phyloP scores from a whole-genome alignment of 352 stramenopile genomes.

The Phytophthora pluvialis region DNA sequence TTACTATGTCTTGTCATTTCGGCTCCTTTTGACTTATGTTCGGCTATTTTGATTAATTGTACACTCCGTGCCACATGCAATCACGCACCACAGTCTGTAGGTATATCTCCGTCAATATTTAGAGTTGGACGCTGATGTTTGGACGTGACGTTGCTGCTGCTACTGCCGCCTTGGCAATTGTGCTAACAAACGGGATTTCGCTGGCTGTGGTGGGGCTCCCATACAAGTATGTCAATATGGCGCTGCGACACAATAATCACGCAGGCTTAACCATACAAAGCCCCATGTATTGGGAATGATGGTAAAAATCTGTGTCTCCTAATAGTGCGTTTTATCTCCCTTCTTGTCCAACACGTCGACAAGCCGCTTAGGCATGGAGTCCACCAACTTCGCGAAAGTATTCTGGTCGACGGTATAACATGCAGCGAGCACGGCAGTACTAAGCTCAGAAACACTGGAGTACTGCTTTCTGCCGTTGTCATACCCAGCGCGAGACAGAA shows the following conservation, averaged over 20 bases:
- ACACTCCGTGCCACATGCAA: background rate
- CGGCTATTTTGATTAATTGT: too few relatives aligned
- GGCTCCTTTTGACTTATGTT: too few relatives aligned
- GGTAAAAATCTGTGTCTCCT: background rate
- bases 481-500: background rate
- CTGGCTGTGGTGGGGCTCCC: background rate
- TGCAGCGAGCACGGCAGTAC: background rate
- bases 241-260: constrained; percentile 5
- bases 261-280: background rate
- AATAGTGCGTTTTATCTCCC: constrained; percentile 5
- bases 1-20: too few relatives aligned
- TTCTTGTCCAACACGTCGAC: constrained; percentile 11
- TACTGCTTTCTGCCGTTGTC: constrained; percentile 12
- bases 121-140: constrained; percentile 6
- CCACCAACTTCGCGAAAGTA: background rate
- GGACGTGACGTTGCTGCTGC: background rate
- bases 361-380: constrained; percentile 4
- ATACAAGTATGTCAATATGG: constrained; percentile 8
- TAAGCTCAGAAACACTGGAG: background rate
- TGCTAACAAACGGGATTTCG: constrained; percentile 3
- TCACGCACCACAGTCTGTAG: background rate
- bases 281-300: background rate
- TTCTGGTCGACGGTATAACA: background rate
- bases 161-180: background rate
- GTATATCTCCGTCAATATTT: constrained; percentile 6